Base-by-base conservation (phyloP, 2,329 filamentous ascomycete species). In the Fusarium cicatricum region DNA sequence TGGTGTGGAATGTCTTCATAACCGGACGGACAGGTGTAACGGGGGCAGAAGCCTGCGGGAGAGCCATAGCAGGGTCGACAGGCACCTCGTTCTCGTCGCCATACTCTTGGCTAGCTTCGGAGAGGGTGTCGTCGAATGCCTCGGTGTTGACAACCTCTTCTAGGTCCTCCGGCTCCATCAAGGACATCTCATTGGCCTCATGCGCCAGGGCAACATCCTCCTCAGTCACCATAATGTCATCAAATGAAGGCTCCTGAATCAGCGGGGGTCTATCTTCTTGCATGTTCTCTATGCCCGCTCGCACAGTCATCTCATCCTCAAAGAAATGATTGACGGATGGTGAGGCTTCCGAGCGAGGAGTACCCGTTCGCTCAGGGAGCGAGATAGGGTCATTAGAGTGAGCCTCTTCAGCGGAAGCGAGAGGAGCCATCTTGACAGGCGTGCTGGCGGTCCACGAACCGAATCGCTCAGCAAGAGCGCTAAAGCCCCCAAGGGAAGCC, bases 21-120 rank as follows among this genome's bases (percentile, higher is more conserved):
- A 79, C 67, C 0, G 76, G 74, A 14, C 84, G 81, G 43, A 81
- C 75, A 0, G 88, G 88, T 2, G 88, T 90, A 8, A 79, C 75
- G 2, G 84, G 84, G 3, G 72, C 55, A 49, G 55, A 28, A 41
- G 64, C 52, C 14, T 62, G 55, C 6, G 58, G 43, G 17, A 55
- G 62, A 19, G 62, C 57, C 28, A 84, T 72, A 17, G 75, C 75
- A 15, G 81, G 81, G 53, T 87, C 82, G 16, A 84, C 78, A 4
- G 82, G 85, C 10, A 84, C 72, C 26, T 80, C 78, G 69, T 90
- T 90, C 69, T 90, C 87, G 63, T 90, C 86, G 3, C 82, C 86
- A 65, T 89, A 89, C 60, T 87, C 84, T 60, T 89, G 83, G 65
- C 85, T 88, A 1, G 82, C 82, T 56, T 88, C 85, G 0, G 86